Base-by-base conservation (phyloP, 768 basidiomycete genomes). In the Cytidiella melzeri region DNA sequence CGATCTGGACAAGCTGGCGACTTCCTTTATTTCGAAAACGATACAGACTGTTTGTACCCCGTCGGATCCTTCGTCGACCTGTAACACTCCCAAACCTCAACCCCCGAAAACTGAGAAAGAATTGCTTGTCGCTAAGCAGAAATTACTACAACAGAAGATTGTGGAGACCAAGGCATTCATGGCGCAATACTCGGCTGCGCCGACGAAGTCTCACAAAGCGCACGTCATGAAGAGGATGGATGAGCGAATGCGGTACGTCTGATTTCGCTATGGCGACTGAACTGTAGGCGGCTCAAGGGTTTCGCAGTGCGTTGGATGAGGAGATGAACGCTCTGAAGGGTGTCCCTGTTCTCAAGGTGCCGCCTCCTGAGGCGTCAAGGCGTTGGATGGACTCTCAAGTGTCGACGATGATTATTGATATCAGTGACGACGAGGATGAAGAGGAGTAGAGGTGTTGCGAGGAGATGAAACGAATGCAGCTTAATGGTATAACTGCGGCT, bases 21-120 rank as follows among this genome's bases (percentile, higher is more conserved):
- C 72, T 42, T 77, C 77, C 0, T 79, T 83, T 55, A 81, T 83
- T 50, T 70, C 73, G 0, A 75, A 80, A 63, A 72, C 78, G 13
- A 76, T 81, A 34, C 72, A 77, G 61, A 70, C 69, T 9, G 60
- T 67, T 39, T n/a, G n/a, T n/a, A 67, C 71, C 47, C 62, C 38
- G 18, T 13, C 46, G 15, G 7, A 40, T 15, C 11, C 48, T 30
- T 21, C 45, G 27, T 49, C 64, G 9, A 28, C 38, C 43, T 57
- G 53, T 13, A 23, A 57, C 11, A 18, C 51, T 1, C 28, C 48
- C 9, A 40, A 43, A 12, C 5, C 54, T n/a, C 46, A 39, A 3
- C 36, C 65, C 56, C 45, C 45, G 60, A 26, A 25, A 13, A 46
- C 69, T 70, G 48, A 55, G 51, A 59, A 45, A 46, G 43, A 38